Evolutionary conservation across 495 filamentous ascomycete genomes (phyloP).

Genomic region (Hyaloscypha finlandica): DNA sequence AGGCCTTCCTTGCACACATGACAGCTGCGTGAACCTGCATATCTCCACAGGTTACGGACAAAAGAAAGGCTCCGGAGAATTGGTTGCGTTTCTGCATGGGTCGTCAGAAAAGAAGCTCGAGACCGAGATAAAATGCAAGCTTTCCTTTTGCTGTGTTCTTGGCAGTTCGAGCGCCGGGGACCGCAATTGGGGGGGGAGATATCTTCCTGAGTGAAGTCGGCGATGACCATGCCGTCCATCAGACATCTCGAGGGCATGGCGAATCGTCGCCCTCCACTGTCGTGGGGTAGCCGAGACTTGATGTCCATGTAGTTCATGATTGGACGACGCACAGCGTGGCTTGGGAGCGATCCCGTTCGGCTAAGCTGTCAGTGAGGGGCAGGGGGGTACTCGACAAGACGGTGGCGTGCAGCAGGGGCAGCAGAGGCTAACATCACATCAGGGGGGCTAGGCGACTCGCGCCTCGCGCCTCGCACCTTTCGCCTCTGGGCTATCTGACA

Average conservation of each 20-base stretch:
- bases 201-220: neutral
- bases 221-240: neutral
- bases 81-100: neutral
- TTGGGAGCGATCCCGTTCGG: neutral
- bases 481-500: neutral
- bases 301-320: neutral
- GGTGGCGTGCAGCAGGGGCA: constrained; percentile 1
- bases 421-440: neutral
- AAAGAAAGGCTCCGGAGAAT: neutral
- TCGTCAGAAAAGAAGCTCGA: neutral
- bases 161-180: neutral
- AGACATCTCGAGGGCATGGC: neutral
- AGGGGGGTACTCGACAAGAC: neutral
- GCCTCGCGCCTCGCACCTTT: neutral
- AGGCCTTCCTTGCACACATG: constrained; percentile 1
- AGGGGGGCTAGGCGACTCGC: neutral
- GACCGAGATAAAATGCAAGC: neutral
- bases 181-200: neutral
- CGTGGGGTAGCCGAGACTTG: constrained; percentile 3
- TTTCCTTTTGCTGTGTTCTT: constrained; percentile 2
- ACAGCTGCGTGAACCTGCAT: constrained; percentile 13
- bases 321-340: constrained; percentile 5
- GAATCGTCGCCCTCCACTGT: neutral
- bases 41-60: constrained; percentile 8
- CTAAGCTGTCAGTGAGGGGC: constrained; percentile 7